These are phyloP conservation scores for Kalmanozyma brasiliensis DNA, from an alignment of 1,284 basidiomycete genomes.

Conservation along the genomic window DNA sequence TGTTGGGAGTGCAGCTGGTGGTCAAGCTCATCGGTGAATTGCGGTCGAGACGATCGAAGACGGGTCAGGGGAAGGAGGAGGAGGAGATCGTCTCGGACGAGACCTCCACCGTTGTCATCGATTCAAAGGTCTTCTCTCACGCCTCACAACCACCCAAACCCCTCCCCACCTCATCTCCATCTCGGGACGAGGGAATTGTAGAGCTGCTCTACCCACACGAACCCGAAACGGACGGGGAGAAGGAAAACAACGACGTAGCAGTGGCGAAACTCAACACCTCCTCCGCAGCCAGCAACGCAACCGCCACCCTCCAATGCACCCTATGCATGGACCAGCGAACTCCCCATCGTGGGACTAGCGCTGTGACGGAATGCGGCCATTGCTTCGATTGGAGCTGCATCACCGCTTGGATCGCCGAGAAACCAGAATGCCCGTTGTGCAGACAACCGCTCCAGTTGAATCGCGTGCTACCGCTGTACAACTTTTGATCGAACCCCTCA, in stretches of 20 bases:
- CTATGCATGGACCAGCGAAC: constrained; percentile 65
- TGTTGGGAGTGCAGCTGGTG: constrained; percentile 65
- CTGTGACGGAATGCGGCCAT: constrained; percentile 92
- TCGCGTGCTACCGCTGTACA: constrained; percentile 53
- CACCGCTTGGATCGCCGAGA: constrained; percentile 86
- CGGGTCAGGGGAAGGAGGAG: no score
- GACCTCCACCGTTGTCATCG: constrained; percentile 26
- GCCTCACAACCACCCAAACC: constrained; percentile 39
- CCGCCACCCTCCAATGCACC: constrained; percentile 63
- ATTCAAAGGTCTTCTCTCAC: constrained; percentile 23
- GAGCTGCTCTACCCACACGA: constrained; percentile 33
- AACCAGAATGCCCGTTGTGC: constrained; percentile 68
- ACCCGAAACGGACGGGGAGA: constrained; percentile 1
- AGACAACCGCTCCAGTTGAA: constrained; percentile 38
- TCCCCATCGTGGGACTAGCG: constrained; percentile 71
- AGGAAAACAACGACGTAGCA: constrained; percentile 1
- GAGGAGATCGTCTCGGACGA: not conserved
- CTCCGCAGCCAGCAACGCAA: constrained; percentile 20
- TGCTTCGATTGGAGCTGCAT: constrained; percentile 95
- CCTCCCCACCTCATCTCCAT: not conserved
- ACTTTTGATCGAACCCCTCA: constrained; percentile 29
- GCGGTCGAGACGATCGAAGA: constrained; percentile 5
- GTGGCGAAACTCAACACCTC: constrained; percentile 37
- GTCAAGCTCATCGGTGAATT: constrained; percentile 54
- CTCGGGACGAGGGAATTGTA: not conserved